Evolutionary conservation across 306 rosid species (phyloP).

Genomic region (Vigna nakashimae): DNA sequence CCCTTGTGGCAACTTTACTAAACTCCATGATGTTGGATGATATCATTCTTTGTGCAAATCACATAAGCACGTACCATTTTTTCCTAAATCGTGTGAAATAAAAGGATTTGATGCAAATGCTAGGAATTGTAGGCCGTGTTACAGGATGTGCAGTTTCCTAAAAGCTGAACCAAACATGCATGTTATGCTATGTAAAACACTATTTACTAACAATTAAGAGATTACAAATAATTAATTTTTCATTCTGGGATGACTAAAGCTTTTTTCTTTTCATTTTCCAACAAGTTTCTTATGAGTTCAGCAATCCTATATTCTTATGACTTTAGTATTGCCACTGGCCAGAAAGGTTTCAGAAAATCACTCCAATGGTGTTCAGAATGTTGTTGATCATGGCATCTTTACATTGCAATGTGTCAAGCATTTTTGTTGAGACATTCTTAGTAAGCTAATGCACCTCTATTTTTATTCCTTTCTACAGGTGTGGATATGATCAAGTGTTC

Average conservation of each 20-base stretch:
- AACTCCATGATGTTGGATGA: too few relatives aligned
- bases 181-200: not conserved
- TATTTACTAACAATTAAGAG: not conserved
- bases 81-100: not conserved
- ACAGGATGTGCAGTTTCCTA: not conserved
- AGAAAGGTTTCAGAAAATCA: constrained; percentile 4
- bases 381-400: not conserved
- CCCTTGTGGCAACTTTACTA: too few relatives aligned
- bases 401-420: not conserved
- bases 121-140: not conserved
- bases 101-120: not conserved
- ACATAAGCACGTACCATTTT: not conserved
- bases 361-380: constrained; percentile 9
- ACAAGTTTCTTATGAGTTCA: not conserved
- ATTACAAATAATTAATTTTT: not conserved
- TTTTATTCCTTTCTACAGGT: constrained; percentile 54
- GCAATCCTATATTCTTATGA: not conserved
- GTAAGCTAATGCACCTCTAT: constrained; percentile 10
- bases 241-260: not conserved
- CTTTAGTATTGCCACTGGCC: not conserved
- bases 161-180: not conserved
- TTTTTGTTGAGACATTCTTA: constrained; percentile 13
- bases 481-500: constrained; percentile 83
- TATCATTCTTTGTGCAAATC: too few relatives aligned
- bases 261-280: not conserved